Evolutionary conservation across 495 filamentous ascomycete species (phyloP), one percentile per base, ranked within the genome.

Genomic region (Penicillium alfredii): DNA sequence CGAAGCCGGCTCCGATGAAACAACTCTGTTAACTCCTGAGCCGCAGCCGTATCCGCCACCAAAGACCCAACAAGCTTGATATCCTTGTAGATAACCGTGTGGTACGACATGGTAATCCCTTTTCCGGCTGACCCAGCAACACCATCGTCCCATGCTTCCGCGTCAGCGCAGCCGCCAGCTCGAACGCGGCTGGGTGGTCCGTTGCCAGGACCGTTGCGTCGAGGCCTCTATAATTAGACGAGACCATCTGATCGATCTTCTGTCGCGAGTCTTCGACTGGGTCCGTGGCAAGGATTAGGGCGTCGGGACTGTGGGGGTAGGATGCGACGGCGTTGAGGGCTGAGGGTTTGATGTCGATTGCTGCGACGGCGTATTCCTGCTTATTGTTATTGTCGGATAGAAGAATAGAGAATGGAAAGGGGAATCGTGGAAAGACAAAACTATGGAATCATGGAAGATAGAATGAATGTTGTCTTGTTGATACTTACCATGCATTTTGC

Each of bases 311-410:
- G 27, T 42, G 28, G 1, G 7, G 10, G 25, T 42, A 35, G 8
- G 39, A 29, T 21, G 23, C 25, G 2, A 49, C 39, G 15, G 22
- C 34, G 8, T 39, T 30, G 7, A 39, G 23, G 2, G 36, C 34
- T 5, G 33, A 26, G 15, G 43, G 35, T 17, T 49, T 42, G 4
- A 38, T 35, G 17, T 49, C 40, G 19, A 49, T 44, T 9, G 45
- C 51, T 11, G 55, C 33, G n/a, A 42, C 36, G 23, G 47, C 33
- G 32, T 47, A 51, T 2, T 55, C 50, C 45, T 53, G 3, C 3
- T n/a, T n/a, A n/a, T n/a, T n/a, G n/a, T n/a, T n/a, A n/a, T n/a
- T n/a, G n/a, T n/a, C n/a, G n/a, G n/a, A n/a, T n/a, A n/a, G n/a
- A n/a, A n/a, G n/a, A n/a, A n/a, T n/a, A n/a, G n/a, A n/a, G n/a